Conservation (phyloP, 2,329 filamentous ascomycete species). For the Blumeria hordei region DNA sequence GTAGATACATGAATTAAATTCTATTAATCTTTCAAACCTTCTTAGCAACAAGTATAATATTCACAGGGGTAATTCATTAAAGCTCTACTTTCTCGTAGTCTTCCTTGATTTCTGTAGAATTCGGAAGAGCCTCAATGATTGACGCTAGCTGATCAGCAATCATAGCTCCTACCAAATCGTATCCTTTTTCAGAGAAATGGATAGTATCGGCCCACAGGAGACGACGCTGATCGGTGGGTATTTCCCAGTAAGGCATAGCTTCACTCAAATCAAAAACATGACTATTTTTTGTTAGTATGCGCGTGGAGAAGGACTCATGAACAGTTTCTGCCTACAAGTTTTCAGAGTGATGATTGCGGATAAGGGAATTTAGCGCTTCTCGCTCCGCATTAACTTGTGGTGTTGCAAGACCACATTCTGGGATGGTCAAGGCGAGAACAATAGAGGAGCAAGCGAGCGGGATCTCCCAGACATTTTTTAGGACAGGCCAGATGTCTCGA, state of each 20-base stretch:
- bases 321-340: slow-evolving; percentile 25
- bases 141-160: slow-evolving; percentile 28
- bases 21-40: too few species aligned
- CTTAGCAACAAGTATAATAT: too few species aligned
- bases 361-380: slow-evolving; percentile 26
- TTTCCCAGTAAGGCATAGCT: slow-evolving; percentile 27
- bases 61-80: too few species aligned
- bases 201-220: slow-evolving; percentile 36
- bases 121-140: slow-evolving; percentile 16
- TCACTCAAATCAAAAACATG: slow-evolving; percentile 30
- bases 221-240: slow-evolving; percentile 21
- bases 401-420: slow-evolving; percentile 20
- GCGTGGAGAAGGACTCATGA: neutral
- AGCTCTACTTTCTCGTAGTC: too few species aligned
- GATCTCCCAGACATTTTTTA: slow-evolving; percentile 26
- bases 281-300: slow-evolving; percentile 16
- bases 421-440: slow-evolving; percentile 38
- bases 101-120: neutral
- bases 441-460: slow-evolving; percentile 25
- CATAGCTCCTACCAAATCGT: slow-evolving; percentile 34
- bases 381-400: slow-evolving; percentile 16
- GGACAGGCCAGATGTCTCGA: slow-evolving; percentile 22
- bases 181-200: slow-evolving; percentile 32
- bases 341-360: slow-evolving; percentile 23
- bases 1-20: too few species aligned